Base-by-base conservation (phyloP, 179 eudicot genomes). In the Sideroxylon spinosum region DNA sequence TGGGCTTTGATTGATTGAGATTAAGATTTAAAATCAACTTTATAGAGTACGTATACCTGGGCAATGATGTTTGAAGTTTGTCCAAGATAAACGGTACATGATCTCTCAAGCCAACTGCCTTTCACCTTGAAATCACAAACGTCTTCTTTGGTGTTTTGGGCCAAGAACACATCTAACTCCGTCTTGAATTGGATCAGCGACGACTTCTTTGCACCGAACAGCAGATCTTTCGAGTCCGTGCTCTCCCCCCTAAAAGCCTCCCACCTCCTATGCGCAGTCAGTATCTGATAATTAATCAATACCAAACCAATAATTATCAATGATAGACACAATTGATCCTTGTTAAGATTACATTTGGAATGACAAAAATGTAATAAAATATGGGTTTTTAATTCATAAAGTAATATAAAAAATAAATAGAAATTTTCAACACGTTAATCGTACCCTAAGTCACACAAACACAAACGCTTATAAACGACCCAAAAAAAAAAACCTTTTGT, bases 101-200 rank as follows among this genome's bases (percentile, higher is more conserved):
- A 77, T 57, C 82, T 82, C 32, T 85, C 89, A 0, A 81, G 44
- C 87, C 84, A 84, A 74, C 85, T 83, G 50, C 91, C 91, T 64
- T 81, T 76, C 26, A 87, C 68, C 80, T 73, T 86, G 84, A 90
- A 90, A 75, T 90, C 90, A 49, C 83, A 85, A 29, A 4, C 75
- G 7, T 82, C 65, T 82, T 90, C 88, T 4, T 44, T 52, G 1
- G 81, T 78, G 76, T 90, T 90, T 9, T 68, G 16, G 3, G 88
- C 91, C 72, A 90, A 57, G 84, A 86, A 86, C 37, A 90, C 93
- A 65, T 88, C 89, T 13, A 90, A 75, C 17, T 81, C 49, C 0
- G 93, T 88, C 79, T 71, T 84, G 1, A 87, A 75, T 77, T 90
- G 93, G 63, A 88, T 12, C 9, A 86, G 22, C 10, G 89, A 81